phyloP scores from a whole-genome alignment of 1,284 basidiomycete species.

The Porodaedalea pini region DNA sequence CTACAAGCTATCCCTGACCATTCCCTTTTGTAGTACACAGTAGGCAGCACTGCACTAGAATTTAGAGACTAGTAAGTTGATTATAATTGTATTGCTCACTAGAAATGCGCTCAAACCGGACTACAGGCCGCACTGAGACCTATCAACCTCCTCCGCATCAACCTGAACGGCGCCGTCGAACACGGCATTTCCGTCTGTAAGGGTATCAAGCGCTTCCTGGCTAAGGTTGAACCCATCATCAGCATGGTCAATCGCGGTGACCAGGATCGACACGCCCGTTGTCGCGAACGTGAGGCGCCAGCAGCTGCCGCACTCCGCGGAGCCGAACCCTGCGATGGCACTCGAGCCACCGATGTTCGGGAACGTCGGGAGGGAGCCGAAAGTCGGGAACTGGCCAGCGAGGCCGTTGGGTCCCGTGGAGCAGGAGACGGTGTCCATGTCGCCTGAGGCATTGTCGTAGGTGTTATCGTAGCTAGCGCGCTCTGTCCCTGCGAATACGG shows the following conservation, averaged over 20 bases:
- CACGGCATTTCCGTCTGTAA: slow-evolving; percentile 18
- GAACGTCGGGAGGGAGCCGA: slow-evolving; percentile 45
- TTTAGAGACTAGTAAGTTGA: no score
- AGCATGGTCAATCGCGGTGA: slow-evolving; percentile 42
- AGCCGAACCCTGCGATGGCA: slow-evolving; percentile 41
- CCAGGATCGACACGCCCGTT: slow-evolving; percentile 34
- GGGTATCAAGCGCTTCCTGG: slow-evolving; percentile 19
- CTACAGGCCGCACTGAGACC: slow-evolving; percentile 15
- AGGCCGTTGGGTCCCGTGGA: slow-evolving; percentile 50
- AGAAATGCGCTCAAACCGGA: not conserved
- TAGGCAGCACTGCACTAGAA: no score
- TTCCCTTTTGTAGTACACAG: no score
- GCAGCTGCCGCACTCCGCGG: slow-evolving; percentile 43
- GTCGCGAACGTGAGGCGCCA: slow-evolving; percentile 39
- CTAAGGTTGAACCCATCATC: slow-evolving; percentile 39
- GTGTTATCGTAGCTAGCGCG: slow-evolving; percentile 38
- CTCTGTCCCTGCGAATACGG: slow-evolving; percentile 24
- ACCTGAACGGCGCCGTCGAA: slow-evolving; percentile 9
- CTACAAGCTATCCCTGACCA: no score
- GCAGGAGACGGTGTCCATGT: slow-evolving; percentile 42
- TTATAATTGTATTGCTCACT: no score
- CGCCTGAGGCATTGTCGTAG: slow-evolving; percentile 39
- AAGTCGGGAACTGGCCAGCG: slow-evolving; percentile 41
- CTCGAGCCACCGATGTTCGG: slow-evolving; percentile 49
- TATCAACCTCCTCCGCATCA: slow-evolving; percentile 13